Conservation (phyloP, 78 protist species). For the Chrysochromulina parva region DNA sequence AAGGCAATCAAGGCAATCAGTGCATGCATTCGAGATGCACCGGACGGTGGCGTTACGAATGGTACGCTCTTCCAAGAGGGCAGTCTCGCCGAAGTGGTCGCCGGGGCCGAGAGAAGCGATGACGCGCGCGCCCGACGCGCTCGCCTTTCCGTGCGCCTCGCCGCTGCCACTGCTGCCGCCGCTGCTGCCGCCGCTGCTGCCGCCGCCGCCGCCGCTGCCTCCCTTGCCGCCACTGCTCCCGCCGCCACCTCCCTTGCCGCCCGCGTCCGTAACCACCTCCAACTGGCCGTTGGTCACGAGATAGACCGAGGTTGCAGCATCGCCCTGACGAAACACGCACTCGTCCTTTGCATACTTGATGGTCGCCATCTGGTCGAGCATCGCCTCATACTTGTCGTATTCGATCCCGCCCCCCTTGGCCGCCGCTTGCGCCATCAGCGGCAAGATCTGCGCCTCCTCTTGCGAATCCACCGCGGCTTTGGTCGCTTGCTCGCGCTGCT, state of each 20-base stretch:
- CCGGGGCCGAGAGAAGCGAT: background rate
- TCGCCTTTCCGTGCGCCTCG: no score
- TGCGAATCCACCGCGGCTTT: background rate
- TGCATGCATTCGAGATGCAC: no score
- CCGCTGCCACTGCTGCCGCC: no score
- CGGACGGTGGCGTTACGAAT: background rate
- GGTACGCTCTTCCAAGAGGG: background rate
- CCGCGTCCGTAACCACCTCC: no score
- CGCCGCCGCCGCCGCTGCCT: no score
- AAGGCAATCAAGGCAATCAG: no score
- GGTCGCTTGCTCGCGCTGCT: background rate
- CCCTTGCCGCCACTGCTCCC: no score
- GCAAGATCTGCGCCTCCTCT: background rate
- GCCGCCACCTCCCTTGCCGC: no score
- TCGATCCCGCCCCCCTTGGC: background rate
- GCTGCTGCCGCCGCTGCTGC: no score
- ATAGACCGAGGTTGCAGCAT: background rate
- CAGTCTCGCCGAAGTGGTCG: slow-evolving; percentile 27
- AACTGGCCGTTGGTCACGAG: background rate
- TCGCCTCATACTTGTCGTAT: background rate
- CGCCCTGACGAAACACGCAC: background rate
- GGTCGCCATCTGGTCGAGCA: background rate
- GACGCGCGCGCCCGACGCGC: no score
- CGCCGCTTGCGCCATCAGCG: background rate
- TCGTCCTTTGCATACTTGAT: background rate